Conservation (phyloP, 1,139 yeast species). For the Yamadazyma blattariae region DNA sequence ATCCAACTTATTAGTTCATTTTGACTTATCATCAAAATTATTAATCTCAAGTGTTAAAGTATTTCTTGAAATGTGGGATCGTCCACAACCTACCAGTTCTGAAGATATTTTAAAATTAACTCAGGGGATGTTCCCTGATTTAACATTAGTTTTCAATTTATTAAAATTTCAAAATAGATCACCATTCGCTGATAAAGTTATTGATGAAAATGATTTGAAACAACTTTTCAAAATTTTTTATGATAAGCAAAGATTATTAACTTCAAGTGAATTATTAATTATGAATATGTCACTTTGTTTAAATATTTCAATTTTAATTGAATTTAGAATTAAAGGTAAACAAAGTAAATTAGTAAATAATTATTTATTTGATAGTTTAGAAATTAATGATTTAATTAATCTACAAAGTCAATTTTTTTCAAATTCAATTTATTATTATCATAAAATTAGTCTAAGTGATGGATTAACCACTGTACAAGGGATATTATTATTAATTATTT, state of each 20-base stretch:
- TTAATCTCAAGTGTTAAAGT: no score
- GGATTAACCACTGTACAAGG: conserved; percentile 11
- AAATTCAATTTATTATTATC: not conserved
- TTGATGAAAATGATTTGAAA: not conserved
- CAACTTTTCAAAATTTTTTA: not conserved
- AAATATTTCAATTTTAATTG: not conserved
- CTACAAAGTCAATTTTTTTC: not conserved
- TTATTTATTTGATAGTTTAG: not conserved
- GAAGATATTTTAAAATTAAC: not conserved
- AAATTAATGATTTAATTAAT: not conserved
- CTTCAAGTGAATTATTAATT: conserved; percentile 1
- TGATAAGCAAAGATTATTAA: not conserved
- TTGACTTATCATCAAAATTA: no score
- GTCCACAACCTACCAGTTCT: not conserved
- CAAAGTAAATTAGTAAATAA: no score
- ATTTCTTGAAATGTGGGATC: conserved; percentile 1
- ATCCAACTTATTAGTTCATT: no score
- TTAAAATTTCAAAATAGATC: not conserved
- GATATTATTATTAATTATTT: conserved; percentile 40
- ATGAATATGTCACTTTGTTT: conserved; percentile 1
- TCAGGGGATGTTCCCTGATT: not conserved
- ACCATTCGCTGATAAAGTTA: not conserved
- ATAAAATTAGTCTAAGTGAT: not conserved
- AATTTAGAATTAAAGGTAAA: not conserved
- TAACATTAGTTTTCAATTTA: not conserved